Base-by-base conservation (phyloP, 2,329 filamentous ascomycete genomes). In the Beauveria australis region DNA sequence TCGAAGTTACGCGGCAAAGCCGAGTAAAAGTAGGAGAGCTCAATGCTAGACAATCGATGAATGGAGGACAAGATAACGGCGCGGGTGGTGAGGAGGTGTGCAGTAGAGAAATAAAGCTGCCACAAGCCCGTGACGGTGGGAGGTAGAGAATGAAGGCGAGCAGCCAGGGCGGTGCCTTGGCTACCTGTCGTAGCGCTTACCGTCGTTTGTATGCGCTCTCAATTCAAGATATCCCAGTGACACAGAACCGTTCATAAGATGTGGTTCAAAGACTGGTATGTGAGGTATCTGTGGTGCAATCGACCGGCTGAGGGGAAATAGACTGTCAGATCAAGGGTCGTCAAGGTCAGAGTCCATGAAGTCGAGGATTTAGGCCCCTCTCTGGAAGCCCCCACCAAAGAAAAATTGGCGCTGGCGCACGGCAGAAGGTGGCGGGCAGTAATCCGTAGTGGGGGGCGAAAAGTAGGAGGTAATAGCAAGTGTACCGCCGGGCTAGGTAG, bases 321-420 rank as follows among this genome's bases (percentile, higher is more conserved):
- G 12, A 47, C 28, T 19, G n/a, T 51, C n/a, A 33, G 43, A 33
- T 43, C 58, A 53, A 60, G 58, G 49, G 41, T 53, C 51, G 49
- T 52, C 22, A 12, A 46, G 56, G 48, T 41, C 48, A 53, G 22
- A 54, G 40, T 30, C 37, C 49, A 53, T 37, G 58, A 40, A 33
- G 53, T 60, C 56, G 51, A 48, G 58, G 51, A 60, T 53, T 60
- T 30, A 30, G 43, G 49, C 58, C 59, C 59, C 59, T 61, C 59
- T 56, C 52, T 22, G 22, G 46, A 53, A 53, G 41, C 49, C 58
- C 58, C 58, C 58, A 53, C 58, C 49, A 59, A 53, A 48, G 43
- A 60, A 60, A 60, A 60, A 53, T 60, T 60, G 58, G 58, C 46
- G 59, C 33, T 19, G 48, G 55, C 48, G 57, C 48, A 43, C 30